Evolutionary conservation across 2,329 filamentous ascomycete species (phyloP), one percentile per base, ranked within the genome.

Genomic region (Decorospora gaudefroyi): DNA sequence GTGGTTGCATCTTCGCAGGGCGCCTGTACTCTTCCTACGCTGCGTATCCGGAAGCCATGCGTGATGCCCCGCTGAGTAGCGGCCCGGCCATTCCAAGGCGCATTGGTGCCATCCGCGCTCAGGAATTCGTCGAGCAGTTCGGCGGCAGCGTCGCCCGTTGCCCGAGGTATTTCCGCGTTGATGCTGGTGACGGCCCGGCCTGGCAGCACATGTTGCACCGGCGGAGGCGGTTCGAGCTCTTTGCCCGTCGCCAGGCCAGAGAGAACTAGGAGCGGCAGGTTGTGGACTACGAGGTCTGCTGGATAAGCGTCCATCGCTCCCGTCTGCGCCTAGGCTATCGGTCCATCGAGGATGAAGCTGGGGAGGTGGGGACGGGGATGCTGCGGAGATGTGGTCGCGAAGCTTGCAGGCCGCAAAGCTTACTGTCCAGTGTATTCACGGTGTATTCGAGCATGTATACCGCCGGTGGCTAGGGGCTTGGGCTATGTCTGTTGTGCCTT

Each of bases 221-320:
- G 32, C 74, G 74, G 54, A 78, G 76, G 32, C 75, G 69, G 54
- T 16, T 62, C 51, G 28, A 54, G 56, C 43, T 69, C 67, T 16
- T 56, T 54, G 12, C 36, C 45, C 7, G 57, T 55, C 13, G 70
- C 73, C 22, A 96, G 79, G 9, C 92, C 93, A 25, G 90, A 90
- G 22, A 95, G 80, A 32, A 95, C 76, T 49, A 97, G 74, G 44
- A 96, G 79, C 23, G 92, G 92, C 61, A 95, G 79, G 72, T 93
- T 95, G 73, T 93, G 90, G 68, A 85, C 83, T 69, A 95, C 78
- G 75, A 91, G 95, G 71, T 86, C 86, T 46, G 75, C 69, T 41
- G 88, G 87, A 72, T 90, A 92, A 61, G 81, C 87, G 71, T 93
- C 87, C 88, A 93, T 93, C 29, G 49, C 58, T 53, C n/a, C n/a